Evolutionary conservation across 805 yeast genomes (phyloP).

Genomic region (Candida hispaniensis): DNA sequence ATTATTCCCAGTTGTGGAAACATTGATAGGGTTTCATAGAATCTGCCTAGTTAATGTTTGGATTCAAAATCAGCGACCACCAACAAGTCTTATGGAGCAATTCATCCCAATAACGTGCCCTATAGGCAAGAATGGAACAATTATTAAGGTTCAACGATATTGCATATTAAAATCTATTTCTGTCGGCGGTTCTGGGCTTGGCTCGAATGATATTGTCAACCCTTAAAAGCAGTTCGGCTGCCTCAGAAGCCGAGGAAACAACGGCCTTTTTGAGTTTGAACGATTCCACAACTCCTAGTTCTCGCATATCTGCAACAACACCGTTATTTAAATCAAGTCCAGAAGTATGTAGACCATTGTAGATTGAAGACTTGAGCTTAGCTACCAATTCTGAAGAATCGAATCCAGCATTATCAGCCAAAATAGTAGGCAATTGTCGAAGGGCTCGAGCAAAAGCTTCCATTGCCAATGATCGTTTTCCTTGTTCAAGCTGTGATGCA

Average conservation of each 20-base stretch:
- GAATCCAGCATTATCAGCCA: constrained; percentile 95
- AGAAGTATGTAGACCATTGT: constrained; percentile 82
- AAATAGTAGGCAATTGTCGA: constrained; percentile 87
- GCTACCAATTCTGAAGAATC: constrained; percentile 90
- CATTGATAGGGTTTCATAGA: too few species aligned
- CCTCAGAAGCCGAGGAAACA: constrained; percentile 93
- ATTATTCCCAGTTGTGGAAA: too few species aligned
- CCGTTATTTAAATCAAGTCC: constrained; percentile 87
- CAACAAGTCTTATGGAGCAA: too few species aligned
- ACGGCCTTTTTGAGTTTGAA: constrained; percentile 88
- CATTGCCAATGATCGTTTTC: constrained; percentile 87
- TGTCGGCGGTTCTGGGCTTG: constrained; percentile 92
- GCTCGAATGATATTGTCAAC: constrained; percentile 97
- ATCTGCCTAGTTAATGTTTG: too few species aligned
- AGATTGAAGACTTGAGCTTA: constrained; percentile 78
- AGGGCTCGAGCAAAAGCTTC: constrained; percentile 91
- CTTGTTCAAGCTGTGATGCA: constrained; percentile 81
- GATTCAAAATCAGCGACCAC: too few species aligned
- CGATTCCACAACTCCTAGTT: constrained; percentile 84
- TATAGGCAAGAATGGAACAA: too few species aligned
- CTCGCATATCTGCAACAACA: constrained; percentile 84
- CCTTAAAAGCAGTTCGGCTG: constrained; percentile 88
- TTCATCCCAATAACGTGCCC: too few species aligned
- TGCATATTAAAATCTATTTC: too few species aligned
- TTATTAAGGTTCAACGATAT: too few species aligned